Evolutionary conservation across 1,284 basidiomycete genomes (phyloP).

Genomic region (Kalmanozyma brasiliensis): DNA sequence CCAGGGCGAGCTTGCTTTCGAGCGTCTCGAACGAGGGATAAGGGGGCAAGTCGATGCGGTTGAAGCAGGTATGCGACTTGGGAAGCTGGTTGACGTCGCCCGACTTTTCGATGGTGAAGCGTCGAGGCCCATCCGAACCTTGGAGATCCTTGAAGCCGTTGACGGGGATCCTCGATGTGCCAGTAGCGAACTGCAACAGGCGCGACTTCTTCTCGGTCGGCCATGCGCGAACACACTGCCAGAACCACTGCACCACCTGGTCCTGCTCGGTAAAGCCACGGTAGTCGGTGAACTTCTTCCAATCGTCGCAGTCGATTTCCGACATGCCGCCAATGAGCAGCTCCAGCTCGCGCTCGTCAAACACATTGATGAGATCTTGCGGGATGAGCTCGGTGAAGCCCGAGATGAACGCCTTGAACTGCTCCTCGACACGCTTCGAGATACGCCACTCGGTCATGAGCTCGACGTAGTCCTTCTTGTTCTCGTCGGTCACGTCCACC

Average conservation of each 20-base stretch:
- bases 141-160: constrained; percentile 99
- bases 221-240: constrained; percentile 97
- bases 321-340: constrained; percentile 95
- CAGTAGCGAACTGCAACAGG: constrained; percentile 91
- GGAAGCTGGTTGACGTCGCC: constrained; percentile 66
- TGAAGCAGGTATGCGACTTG: constrained; percentile 68
- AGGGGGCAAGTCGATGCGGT: constrained; percentile 67
- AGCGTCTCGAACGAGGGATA: constrained; percentile 62
- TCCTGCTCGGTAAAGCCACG: constrained; percentile 70
- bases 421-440: constrained; percentile 87
- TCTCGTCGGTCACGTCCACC: constrained; percentile 89
- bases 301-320: constrained; percentile 85
- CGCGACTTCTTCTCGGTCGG: constrained; percentile 94
- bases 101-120: constrained; percentile 67
- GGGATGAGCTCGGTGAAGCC: constrained; percentile 96
- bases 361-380: constrained; percentile 92
- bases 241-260: constrained; percentile 97
- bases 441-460: constrained; percentile 94
- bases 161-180: constrained; percentile 95
- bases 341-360: constrained; percentile 97
- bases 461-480: constrained; percentile 99
- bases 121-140: constrained; percentile 87
- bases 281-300: constrained; percentile 75
- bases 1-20: constrained; percentile 65
- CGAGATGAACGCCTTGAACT: constrained; percentile 94